phyloP scores from a whole-genome alignment of 2,329 filamentous ascomycete genomes.

The Aspergillus pseudoterreus region DNA sequence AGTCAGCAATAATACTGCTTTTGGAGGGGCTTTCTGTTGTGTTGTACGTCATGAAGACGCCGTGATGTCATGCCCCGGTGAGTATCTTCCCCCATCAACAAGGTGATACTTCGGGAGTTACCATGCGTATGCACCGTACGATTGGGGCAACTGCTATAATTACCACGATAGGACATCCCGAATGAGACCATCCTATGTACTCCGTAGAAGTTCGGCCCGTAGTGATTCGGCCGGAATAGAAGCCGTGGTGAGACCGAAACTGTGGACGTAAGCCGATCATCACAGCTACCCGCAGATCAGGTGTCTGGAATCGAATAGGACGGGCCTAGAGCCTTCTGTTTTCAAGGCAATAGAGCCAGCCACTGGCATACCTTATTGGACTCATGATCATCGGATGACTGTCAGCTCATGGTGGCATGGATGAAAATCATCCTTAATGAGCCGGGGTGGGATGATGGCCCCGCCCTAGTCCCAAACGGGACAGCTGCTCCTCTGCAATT shows the following conservation, averaged over 20 bases:
- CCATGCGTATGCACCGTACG: neutral
- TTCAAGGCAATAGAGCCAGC: neutral
- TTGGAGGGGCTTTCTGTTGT: neutral
- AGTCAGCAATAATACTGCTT: neutral
- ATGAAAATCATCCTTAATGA: neutral
- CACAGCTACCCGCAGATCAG: neutral
- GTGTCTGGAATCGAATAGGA: neutral
- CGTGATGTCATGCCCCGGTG: conserved; percentile 19
- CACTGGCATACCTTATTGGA: neutral
- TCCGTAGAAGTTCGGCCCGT: neutral
- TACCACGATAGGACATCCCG: neutral
- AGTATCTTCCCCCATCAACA: neutral
- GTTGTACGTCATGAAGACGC: conserved; percentile 19
- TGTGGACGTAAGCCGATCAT: conserved; percentile 1
- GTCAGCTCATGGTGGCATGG: conserved; percentile 5
- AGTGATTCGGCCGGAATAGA: neutral
- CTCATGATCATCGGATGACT: neutral
- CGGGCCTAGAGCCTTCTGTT: conserved; percentile 1
- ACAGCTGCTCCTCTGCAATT: conserved; percentile 2
- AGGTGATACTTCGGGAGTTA: neutral
- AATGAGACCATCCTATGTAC: neutral
- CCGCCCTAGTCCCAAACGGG: conserved; percentile 10
- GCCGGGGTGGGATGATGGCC: conserved; percentile 3
- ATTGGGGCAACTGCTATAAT: neutral
- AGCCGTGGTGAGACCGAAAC: neutral